A percentile compares a stretch with the other conserved stretches of the same genome.
Evolutionary conservation across 192 early-diverging fungal genomes (phyloP).

Genomic region (Funneliformis geosporum): DNA sequence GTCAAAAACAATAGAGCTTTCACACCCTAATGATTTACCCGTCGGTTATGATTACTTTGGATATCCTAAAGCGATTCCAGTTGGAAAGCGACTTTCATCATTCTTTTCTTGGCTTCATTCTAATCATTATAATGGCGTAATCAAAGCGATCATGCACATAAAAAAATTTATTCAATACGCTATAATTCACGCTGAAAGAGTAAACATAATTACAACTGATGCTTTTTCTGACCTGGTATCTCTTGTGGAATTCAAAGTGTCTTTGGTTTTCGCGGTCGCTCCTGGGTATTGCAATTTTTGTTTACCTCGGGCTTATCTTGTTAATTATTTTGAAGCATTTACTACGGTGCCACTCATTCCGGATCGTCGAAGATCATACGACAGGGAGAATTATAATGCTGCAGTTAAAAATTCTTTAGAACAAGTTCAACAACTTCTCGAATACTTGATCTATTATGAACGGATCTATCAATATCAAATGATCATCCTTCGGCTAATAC

Average conservation of each 20-base stretch:
- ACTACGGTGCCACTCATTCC: background rate
- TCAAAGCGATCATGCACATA: background rate
- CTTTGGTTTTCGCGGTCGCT: background rate
- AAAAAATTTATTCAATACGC: constrained; percentile 15
- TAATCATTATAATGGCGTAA: background rate
- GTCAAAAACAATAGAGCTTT: background rate
- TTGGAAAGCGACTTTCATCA: constrained; percentile 18
- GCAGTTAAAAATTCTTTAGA: background rate
- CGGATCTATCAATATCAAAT: background rate
- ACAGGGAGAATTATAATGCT: background rate
- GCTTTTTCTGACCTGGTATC: constrained; percentile 6
- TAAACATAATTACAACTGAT: background rate
- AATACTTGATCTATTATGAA: background rate
- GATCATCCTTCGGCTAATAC: constrained; percentile 19
- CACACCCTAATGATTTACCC: background rate
- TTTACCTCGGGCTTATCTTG: background rate
- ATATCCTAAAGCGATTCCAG: background rate
- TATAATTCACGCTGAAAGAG: background rate
- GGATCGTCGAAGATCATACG: background rate
- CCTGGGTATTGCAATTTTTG: constrained; percentile 14
- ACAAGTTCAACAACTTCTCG: background rate
- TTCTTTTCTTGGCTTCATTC: background rate
- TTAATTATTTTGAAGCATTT: constrained; percentile 1
- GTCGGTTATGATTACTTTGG: background rate
- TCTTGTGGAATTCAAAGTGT: constrained; percentile 13